Base-by-base conservation (phyloP, 2,329 filamentous ascomycete genomes). In the Xylaria sp. region DNA sequence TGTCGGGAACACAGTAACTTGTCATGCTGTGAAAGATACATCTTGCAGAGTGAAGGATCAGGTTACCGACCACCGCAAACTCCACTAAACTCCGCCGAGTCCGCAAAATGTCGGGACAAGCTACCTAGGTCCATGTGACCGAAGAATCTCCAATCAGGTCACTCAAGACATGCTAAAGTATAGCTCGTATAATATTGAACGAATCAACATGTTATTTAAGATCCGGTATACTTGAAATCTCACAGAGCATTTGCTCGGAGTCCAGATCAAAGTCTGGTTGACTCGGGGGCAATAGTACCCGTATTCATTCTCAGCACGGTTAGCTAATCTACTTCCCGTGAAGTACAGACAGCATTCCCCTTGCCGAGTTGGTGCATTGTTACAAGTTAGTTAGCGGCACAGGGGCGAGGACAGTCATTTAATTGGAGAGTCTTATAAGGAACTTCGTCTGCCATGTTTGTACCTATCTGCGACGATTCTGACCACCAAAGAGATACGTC, bases 51-150 rank as follows among this genome's bases (percentile, higher is more conserved):
- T 41, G 31, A 39, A 34, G 34, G 20, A 41, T 51, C 44, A 7
- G 31, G 28, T 51, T 18, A 61, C 31, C n/a, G 57, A 50, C 10
- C 25, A 41, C 34, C 46, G 25, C n/a, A 39, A 54, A 56, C 64
- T 51, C 65, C 65, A 63, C 65, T 56, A 25, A 46, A 58, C 57
- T 52, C 58, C 58, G 58, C 54, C 13, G 2, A 28, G 13, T 62
- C 59, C 48, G 50, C 59, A 31, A 62, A 44, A 8, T 44, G 48
- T 54, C 59, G 59, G 34, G 20, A 15, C 31, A 37, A 37, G 34
- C 34, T 37, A 37, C 28, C 5, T 28, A 28, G 28, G 3, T 37
- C 34, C 34, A 10, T 7, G 34, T 37, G 1, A 37, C 34, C 1
- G 10, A 37, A 10, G 28, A 28, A 28, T 28, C 28, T 28, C 28